phyloP scores from a whole-genome alignment of 306 rosid species.

The Medicago ruthenica region DNA sequence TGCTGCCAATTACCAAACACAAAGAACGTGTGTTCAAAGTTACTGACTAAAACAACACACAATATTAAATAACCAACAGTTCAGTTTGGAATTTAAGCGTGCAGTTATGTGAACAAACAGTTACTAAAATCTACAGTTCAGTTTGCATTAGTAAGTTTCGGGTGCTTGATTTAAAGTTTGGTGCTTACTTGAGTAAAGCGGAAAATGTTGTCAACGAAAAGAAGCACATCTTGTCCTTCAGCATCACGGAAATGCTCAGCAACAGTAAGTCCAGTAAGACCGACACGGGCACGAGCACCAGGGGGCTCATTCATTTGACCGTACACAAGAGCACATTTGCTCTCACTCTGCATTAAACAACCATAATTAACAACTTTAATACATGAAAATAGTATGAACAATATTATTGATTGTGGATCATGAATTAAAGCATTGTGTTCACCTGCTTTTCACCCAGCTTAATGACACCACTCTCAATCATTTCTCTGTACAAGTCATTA shows the following conservation, averaged over 20 bases:
- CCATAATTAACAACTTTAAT: not conserved
- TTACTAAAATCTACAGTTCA: not conserved
- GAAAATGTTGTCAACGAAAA: slow-evolving; percentile 96
- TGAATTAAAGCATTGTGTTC: not conserved
- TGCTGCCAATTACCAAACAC: too few species aligned
- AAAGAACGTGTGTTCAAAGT: too few species aligned
- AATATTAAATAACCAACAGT: too few species aligned
- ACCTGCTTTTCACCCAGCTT: slow-evolving; percentile 99
- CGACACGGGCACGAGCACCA: slow-evolving; percentile 99
- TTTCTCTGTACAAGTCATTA: slow-evolving; percentile 96
- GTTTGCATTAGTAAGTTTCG: not conserved
- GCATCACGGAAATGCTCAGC: slow-evolving; percentile 99
- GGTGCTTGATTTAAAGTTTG: not conserved
- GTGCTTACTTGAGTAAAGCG: slow-evolving; percentile 87
- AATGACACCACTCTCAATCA: slow-evolving; percentile 99
- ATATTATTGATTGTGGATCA: not conserved
- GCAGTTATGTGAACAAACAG: too few species aligned
- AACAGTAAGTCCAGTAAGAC: slow-evolving; percentile 93
- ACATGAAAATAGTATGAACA: not conserved
- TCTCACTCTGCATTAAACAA: slow-evolving; percentile 65
- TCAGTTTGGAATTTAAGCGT: too few species aligned
- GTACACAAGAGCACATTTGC: slow-evolving; percentile 98
- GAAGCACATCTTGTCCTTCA: slow-evolving; percentile 99
- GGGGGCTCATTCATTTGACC: slow-evolving; percentile 99
- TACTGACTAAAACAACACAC: not conserved